These are phyloP conservation scores for Annulohypoxylon moriforme DNA, from an alignment of 495 filamentous ascomycete species.

Conservation along the genomic window DNA sequence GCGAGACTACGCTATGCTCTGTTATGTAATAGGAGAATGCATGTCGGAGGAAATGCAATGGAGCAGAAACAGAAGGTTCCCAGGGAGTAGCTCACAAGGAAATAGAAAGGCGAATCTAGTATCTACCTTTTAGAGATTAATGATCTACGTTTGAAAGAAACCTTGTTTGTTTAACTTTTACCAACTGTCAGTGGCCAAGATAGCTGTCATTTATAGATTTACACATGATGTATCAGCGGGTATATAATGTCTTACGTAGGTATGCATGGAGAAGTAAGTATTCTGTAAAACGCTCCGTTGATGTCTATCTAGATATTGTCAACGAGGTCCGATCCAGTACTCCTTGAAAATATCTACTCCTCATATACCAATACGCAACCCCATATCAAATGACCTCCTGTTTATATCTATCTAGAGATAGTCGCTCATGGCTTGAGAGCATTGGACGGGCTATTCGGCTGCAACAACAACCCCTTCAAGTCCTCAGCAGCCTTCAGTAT, in stretches of 20 bases:
- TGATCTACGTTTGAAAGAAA: neutral
- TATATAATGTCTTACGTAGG: no score
- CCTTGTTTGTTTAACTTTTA: no score
- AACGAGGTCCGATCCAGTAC: neutral
- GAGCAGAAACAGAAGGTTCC: no score
- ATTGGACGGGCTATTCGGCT: slow-evolving; percentile 29
- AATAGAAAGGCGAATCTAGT: no score
- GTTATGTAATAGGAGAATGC: slow-evolving; percentile 27
- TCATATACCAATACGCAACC: neutral
- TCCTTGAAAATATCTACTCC: slow-evolving; percentile 4
- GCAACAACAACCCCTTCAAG: slow-evolving; percentile 46
- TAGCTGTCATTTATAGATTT: no score
- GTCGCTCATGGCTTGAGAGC: neutral
- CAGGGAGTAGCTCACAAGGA: no score
- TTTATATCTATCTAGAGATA: neutral
- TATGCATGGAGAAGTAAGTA: no score
- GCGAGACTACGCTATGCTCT: slow-evolving; percentile 13
- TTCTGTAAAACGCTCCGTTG: no score
- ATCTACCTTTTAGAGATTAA: neutral
- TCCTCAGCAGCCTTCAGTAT: slow-evolving; percentile 48
- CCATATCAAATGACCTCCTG: neutral
- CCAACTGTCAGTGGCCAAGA: no score
- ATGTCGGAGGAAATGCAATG: no score
- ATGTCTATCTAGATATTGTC: neutral
- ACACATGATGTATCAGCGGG: no score